Evolutionary conservation across 306 rosid species (phyloP).

Genomic region (Castanopsis chinensis): DNA sequence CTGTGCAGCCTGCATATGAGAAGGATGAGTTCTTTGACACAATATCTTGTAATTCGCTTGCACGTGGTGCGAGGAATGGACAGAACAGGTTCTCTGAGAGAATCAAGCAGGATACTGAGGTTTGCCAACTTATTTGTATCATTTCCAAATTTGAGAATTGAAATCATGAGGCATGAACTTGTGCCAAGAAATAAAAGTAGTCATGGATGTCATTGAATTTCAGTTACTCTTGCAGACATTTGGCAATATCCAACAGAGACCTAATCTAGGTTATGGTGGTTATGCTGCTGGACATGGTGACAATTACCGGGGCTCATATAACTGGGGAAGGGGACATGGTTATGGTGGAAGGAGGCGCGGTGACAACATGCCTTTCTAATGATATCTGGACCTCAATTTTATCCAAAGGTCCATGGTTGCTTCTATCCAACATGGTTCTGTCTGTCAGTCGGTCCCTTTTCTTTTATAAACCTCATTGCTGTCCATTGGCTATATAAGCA

Average conservation of each 20-base stretch:
- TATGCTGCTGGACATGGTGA: slow-evolving; percentile 47
- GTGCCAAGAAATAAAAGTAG: slow-evolving; percentile 3
- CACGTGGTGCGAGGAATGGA: slow-evolving; percentile 50
- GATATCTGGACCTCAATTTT: slow-evolving; percentile 8
- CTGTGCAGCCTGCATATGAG: slow-evolving; percentile 61
- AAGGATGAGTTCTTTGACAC: slow-evolving; percentile 87
- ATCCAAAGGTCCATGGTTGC: not conserved
- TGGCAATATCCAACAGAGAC: slow-evolving; percentile 52
- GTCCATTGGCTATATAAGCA: slow-evolving; percentile 11
- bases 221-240: slow-evolving; percentile 46
- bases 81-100: slow-evolving; percentile 49
- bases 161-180: slow-evolving; percentile 5
- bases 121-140: slow-evolving; percentile 27
- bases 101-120: slow-evolving; percentile 54
- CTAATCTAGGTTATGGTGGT: slow-evolving; percentile 35
- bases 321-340: slow-evolving; percentile 54
- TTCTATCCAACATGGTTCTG: slow-evolving; percentile 11
- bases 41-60: slow-evolving; percentile 56
- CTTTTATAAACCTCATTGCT: slow-evolving; percentile 4
- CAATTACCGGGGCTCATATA: slow-evolving; percentile 36
- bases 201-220: not conserved
- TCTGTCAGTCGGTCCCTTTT: slow-evolving; percentile 6
- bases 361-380: slow-evolving; percentile 38
- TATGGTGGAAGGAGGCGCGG: slow-evolving; percentile 49
- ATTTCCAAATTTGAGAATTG: not conserved